These are phyloP conservation scores for Aspergillus jensenii DNA, from an alignment of 2,329 filamentous ascomycete species.

Conservation along the genomic window DNA sequence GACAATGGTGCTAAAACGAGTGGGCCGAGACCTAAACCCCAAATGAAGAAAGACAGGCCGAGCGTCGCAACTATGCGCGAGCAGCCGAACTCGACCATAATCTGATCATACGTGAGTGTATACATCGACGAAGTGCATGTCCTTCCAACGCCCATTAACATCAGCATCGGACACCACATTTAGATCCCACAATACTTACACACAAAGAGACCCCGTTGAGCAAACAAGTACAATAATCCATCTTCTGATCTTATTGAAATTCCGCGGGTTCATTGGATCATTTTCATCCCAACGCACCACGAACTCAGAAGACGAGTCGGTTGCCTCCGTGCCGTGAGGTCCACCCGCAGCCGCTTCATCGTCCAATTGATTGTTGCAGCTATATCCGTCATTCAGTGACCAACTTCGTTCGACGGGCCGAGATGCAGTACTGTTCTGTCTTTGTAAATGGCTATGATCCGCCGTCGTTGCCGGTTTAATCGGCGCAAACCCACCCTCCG, in stretches of 20 bases:
- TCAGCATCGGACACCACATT: slow-evolving; percentile 1
- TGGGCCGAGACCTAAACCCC: slow-evolving; percentile 54
- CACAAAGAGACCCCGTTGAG: slow-evolving; percentile 73
- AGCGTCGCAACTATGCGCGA: slow-evolving; percentile 73
- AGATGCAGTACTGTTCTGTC: slow-evolving; percentile 20
- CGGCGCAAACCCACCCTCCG: slow-evolving; percentile 21
- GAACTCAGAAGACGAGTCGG: slow-evolving; percentile 42
- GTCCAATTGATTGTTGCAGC: slow-evolving; percentile 22
- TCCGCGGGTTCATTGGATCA: slow-evolving; percentile 74
- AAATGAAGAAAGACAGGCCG: slow-evolving; percentile 33
- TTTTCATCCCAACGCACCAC: slow-evolving; percentile 74
- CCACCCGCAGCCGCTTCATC: slow-evolving; percentile 24
- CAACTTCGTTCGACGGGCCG: slow-evolving; percentile 33
- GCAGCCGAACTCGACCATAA: slow-evolving; percentile 71
- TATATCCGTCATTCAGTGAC: slow-evolving; percentile 39
- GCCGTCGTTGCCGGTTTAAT: slow-evolving; percentile 18
- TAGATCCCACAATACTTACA: slow-evolving; percentile 58
- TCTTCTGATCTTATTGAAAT: slow-evolving; percentile 64
- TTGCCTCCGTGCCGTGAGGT: slow-evolving; percentile 19
- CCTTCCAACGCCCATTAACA: slow-evolving; percentile 41
- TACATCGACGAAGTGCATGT: slow-evolving; percentile 89
- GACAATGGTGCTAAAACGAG: slow-evolving; percentile 64
- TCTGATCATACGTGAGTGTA: slow-evolving; percentile 75
- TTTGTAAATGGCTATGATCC: slow-evolving; percentile 21
- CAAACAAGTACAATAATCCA: slow-evolving; percentile 79